Percentiles rank a stretch among this genome's conserved stretches.
These are phyloP conservation scores for Metschnikowia sp. DNA, from an alignment of 805 yeast species.

Conservation along the genomic window DNA sequence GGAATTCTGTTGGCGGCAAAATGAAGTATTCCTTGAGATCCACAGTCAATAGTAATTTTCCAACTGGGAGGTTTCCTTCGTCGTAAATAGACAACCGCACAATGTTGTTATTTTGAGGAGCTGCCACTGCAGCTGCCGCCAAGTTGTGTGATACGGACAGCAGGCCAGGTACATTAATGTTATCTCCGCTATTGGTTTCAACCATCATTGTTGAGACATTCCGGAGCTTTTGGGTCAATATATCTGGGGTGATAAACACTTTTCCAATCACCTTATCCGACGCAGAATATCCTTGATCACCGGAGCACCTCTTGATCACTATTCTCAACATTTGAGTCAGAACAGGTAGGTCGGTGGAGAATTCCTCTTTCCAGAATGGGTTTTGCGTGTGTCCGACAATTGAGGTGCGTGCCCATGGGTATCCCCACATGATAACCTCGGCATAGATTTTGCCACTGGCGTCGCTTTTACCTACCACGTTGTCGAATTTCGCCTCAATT, in stretches of 20 bases:
- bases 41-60: slow-evolving; percentile 54
- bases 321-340: slow-evolving; percentile 51
- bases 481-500: slow-evolving; percentile 59
- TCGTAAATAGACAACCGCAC: slow-evolving; percentile 47
- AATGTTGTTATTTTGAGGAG: slow-evolving; percentile 28
- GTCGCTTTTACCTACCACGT: slow-evolving; percentile 6
- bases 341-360: slow-evolving; percentile 57
- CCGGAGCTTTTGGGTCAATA: slow-evolving; percentile 34
- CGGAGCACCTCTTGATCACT: slow-evolving; percentile 37
- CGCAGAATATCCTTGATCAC: slow-evolving; percentile 23
- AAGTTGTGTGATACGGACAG: slow-evolving; percentile 8
- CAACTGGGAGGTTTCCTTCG: slow-evolving; percentile 45
- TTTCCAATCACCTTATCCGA: slow-evolving; percentile 49
- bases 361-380: slow-evolving; percentile 85
- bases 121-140: slow-evolving; percentile 8
- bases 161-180: slow-evolving; percentile 19
- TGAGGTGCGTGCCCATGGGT: slow-evolving; percentile 77
- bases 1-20: slow-evolving; percentile 58
- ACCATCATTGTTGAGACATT: slow-evolving; percentile 34
- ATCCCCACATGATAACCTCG: slow-evolving; percentile 69
- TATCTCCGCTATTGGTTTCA: slow-evolving; percentile 21
- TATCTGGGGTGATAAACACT: slow-evolving; percentile 51
- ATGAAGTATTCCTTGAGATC: slow-evolving; percentile 52
- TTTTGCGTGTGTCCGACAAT: slow-evolving; percentile 44
- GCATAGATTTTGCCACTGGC: slow-evolving; percentile 48